phyloP scores from a whole-genome alignment of 1,139 yeast species.

The Debaryomyces udenii region DNA sequence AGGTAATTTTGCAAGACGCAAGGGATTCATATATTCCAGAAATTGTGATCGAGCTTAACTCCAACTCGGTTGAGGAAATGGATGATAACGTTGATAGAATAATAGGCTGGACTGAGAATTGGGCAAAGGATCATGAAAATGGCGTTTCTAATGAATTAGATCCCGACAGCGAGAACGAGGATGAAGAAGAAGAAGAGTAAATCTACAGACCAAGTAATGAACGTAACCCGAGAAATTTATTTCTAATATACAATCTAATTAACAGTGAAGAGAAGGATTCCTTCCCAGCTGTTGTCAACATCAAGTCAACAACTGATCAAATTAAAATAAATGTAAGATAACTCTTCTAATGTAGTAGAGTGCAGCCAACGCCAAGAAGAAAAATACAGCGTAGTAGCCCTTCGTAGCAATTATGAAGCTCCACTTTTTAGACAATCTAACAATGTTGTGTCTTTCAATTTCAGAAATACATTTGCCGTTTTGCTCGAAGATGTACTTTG shows the following conservation, averaged over 20 bases:
- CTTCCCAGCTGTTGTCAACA: too few species aligned
- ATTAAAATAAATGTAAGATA: constrained; percentile 18
- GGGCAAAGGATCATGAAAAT: constrained; percentile 56
- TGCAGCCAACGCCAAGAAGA: constrained; percentile 25
- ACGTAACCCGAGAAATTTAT: neutral
- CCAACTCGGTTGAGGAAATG: constrained; percentile 74
- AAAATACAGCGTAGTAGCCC: constrained; percentile 45
- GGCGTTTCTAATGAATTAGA: constrained; percentile 44
- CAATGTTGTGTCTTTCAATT: constrained; percentile 64
- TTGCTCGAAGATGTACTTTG: constrained; percentile 66
- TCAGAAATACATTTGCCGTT: constrained; percentile 64
- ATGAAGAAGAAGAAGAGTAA: constrained; percentile 14
- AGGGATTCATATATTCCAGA: constrained; percentile 76
- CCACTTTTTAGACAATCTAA: constrained; percentile 57
- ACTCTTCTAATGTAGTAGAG: constrained; percentile 31
- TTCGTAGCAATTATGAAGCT: constrained; percentile 56
- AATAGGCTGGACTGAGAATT: constrained; percentile 69
- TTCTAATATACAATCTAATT: constrained; percentile 9
- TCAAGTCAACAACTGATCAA: constrained; percentile 5
- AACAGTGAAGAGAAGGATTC: neutral
- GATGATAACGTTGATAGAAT: constrained; percentile 80
- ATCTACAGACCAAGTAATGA: neutral
- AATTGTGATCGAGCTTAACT: constrained; percentile 76
- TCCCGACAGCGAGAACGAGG: constrained; percentile 21
- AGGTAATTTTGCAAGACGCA: constrained; percentile 86